Conservation (phyloP, 2,329 filamentous ascomycete genomes). For the Tolypocladium paradoxum region DNA sequence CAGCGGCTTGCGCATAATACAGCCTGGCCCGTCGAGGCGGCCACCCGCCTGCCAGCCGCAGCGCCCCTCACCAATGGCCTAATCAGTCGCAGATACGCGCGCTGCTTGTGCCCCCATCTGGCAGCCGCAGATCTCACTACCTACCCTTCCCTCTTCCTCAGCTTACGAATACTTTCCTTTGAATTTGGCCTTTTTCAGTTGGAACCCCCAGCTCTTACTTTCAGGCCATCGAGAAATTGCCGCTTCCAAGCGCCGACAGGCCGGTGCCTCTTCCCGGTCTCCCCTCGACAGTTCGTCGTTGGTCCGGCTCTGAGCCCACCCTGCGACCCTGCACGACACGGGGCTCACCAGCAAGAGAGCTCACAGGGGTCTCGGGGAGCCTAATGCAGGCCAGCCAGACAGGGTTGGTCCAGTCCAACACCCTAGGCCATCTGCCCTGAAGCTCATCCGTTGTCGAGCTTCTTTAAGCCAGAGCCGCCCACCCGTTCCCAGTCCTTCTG, state of each 20-base stretch:
- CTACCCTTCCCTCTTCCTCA: background rate
- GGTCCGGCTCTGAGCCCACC: background rate
- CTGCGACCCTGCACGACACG: background rate
- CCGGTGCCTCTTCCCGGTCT: background rate
- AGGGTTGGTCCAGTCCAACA: slow-evolving; percentile 4
- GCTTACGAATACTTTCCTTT: background rate
- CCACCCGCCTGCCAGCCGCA: background rate
- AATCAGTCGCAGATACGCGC: background rate
- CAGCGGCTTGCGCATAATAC: slow-evolving; percentile 3
- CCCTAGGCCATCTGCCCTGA: slow-evolving; percentile 6
- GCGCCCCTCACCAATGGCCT: background rate
- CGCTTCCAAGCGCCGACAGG: background rate
- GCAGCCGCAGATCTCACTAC: background rate
- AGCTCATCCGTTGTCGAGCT: slow-evolving; percentile 13
- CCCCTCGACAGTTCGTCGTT: background rate
- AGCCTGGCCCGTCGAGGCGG: background rate
- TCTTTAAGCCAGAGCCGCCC: slow-evolving; percentile 21
- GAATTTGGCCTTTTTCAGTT: background rate
- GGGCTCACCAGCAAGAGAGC: background rate
- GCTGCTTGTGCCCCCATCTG: background rate
- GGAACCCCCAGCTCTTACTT: background rate
- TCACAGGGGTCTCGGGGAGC: slow-evolving; percentile 1
- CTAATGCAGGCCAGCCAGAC: slow-evolving; percentile 4
- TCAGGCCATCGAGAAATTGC: too few relatives aligned
- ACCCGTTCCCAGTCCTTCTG: slow-evolving; percentile 11